phyloP scores from a whole-genome alignment of 2,329 filamentous ascomycete species.

The Alternaria triticimaculans region DNA sequence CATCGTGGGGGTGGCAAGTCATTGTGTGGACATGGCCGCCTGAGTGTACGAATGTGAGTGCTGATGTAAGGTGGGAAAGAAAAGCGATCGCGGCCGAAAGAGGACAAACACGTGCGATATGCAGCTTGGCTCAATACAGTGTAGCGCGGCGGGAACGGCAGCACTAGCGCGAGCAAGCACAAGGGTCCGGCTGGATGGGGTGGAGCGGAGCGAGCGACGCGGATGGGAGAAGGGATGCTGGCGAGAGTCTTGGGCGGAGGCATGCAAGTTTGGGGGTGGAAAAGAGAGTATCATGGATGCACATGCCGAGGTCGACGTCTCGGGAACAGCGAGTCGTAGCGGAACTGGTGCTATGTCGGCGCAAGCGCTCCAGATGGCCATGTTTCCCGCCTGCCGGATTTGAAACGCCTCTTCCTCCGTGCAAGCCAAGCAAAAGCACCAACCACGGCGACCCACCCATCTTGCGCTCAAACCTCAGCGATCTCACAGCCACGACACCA shows the following conservation, averaged over 20 bases:
- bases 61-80: background rate
- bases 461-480: slow-evolving; percentile 25
- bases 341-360: background rate
- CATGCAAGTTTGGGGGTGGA: background rate
- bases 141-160: slow-evolving; percentile 16
- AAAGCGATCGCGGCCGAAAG: background rate
- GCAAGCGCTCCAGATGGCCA: background rate
- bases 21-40: background rate
- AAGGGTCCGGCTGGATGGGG: slow-evolving; percentile 3
- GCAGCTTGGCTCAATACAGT: background rate
- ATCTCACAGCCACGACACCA: slow-evolving; percentile 15
- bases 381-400: slow-evolving; percentile 10
- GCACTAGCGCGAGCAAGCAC: slow-evolving; percentile 7
- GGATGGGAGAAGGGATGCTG: slow-evolving; percentile 4
- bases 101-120: slow-evolving; percentile 5
- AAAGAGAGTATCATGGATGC: background rate
- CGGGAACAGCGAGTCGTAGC: background rate
- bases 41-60: background rate
- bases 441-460: slow-evolving; percentile 22
- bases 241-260: background rate
- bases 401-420: slow-evolving; percentile 14
- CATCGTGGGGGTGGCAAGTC: background rate
- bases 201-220: slow-evolving; percentile 3
- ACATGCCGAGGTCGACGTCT: background rate
- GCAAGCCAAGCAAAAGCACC: slow-evolving; percentile 19